Evolutionary conservation across 2,329 filamentous ascomycete species (phyloP).

Genomic region (Endothia cerciana): DNA sequence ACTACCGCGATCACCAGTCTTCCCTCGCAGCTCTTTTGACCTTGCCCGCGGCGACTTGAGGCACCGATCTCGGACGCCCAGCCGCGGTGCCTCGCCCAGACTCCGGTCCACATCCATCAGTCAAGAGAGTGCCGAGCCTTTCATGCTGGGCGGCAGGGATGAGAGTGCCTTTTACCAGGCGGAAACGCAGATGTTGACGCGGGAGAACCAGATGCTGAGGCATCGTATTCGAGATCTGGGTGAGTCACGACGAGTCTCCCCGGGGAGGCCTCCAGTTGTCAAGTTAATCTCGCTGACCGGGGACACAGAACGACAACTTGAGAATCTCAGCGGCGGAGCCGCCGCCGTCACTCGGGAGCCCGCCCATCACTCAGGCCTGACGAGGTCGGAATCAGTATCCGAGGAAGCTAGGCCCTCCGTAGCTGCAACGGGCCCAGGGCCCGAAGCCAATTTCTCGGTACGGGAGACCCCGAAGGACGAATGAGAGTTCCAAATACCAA

Average conservation of each 20-base stretch:
- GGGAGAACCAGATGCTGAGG: slow-evolving; percentile 83
- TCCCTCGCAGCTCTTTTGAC: slow-evolving; percentile 62
- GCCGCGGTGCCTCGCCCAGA: slow-evolving; percentile 59
- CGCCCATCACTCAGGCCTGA: slow-evolving; percentile 52
- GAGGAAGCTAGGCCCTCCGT: slow-evolving; percentile 39
- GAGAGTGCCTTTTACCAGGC: slow-evolving; percentile 82
- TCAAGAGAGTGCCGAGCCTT: slow-evolving; percentile 61
- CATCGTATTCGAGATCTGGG: slow-evolving; percentile 74
- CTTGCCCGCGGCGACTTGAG: slow-evolving; percentile 59
- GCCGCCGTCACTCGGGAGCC: slow-evolving; percentile 50
- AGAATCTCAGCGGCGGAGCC: slow-evolving; percentile 41
- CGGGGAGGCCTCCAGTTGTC: neutral
- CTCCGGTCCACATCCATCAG: slow-evolving; percentile 62
- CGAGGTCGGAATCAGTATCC: slow-evolving; percentile 49
- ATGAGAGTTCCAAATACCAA: neutral
- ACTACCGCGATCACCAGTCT: slow-evolving; percentile 55
- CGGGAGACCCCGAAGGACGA: slow-evolving; percentile 26
- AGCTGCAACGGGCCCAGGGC: neutral
- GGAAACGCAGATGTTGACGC: slow-evolving; percentile 75
- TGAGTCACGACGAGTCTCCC: slow-evolving; percentile 40
- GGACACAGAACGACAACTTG: slow-evolving; percentile 54
- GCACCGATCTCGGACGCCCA: slow-evolving; percentile 62
- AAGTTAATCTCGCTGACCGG: slow-evolving; percentile 30
- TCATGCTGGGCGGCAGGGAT: slow-evolving; percentile 67
- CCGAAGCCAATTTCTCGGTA: slow-evolving; percentile 2